Evolutionary conservation across 2,329 filamentous ascomycete species (phyloP), one percentile per base, ranked within the genome.

Genomic region (Aspergillus japonicus): DNA sequence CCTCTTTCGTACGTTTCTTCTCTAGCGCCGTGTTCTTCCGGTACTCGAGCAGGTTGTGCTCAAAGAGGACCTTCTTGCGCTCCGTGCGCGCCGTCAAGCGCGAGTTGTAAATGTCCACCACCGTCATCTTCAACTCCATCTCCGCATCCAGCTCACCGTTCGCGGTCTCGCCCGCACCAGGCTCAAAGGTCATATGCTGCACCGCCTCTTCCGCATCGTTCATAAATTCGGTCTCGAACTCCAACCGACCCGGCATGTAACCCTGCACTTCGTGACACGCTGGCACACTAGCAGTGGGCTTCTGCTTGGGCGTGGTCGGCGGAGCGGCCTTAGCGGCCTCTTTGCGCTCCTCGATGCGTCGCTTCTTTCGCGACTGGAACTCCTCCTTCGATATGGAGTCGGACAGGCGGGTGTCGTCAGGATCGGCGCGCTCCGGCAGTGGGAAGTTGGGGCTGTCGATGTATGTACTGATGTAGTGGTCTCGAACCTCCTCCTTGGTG

Each of bases 131-230:
- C 50, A 99, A 84, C 65, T 97, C 93, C 84, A 96, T 96, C 75
- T 99, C 95, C 0, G 95, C 92, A 69, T 99, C 95, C 59, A 96
- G 82, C 71, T 96, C 89, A 62, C 91, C 90, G 0, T 92, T 96
- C 1, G 90, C 88, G 70, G 96, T 96, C 66, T 96, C 83, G 59
- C 95, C 95, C 77, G 97, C 94, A 26, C 95, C 95, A 0, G 95
- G 94, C 59, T 98, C 94, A 70, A 99, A 99, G 64, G 96, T 90
- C 93, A 99, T 98, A 64, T 96, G 88, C 74, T 99, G 95, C 2
- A 99, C 95, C 0, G 94, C 94, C 77, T 98, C 96, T 78, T 99
- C 95, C 0, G 95, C 95, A 70, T 99, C 95, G 70, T 99, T 99
- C 71, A 94, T 91, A 73, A 96, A 95, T 70, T 99, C 95, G 0